Evolutionary conservation across 495 filamentous ascomycete species (phyloP), one percentile per base, ranked within the genome.

Genomic region (Hypoxylon cercidicola): DNA sequence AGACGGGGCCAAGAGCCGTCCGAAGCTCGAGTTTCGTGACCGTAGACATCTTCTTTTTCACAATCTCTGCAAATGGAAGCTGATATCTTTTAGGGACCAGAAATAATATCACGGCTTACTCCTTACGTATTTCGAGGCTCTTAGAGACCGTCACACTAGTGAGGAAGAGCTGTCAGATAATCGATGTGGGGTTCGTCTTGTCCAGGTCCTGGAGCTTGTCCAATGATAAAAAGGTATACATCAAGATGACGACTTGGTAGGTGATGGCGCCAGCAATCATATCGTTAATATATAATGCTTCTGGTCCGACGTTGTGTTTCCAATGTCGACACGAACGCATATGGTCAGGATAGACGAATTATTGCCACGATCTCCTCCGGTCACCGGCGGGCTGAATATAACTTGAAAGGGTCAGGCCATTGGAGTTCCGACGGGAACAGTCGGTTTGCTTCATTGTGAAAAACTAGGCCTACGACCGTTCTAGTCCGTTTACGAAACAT

Each of bases 1-100:
- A 78, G 18, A 79, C 75, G 4, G 74, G 75, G 12, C 78, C 78
- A 48, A 77, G 69, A 12, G 73, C 71, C 28, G 78, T 79, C 37
- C 74, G 72, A 32, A 80, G 71, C 54, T 80, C 74, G 12, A 79
- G 66, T 59, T 77, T 78, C 15, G 75, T 72, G 43, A 69, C 66
- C 6, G 52, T 48, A 12, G 69, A 65, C 58, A 70, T 67, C 10
- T 9, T 59, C n/a, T 13, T 16, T 49, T 10, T 15, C 34, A 28
- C 7, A 5, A 57, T 37, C 3, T 12, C 12, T 7, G 1, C 23
- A 40, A 30, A 23, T 53, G 9, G 0, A 35, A n/a, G n/a, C n/a
- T 28, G 25, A 3, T 21, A n/a, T 35, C 7, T 20, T 35, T n/a
- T 7, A 44, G n/a, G 15, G 39, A n/a, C 25, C 2, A 37, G 28